Percentiles rank a stretch among this genome's conserved stretches.
These are phyloP conservation scores for Daphne laureola DNA, from an alignment of 441 rosid genomes.

Conservation along the genomic window DNA sequence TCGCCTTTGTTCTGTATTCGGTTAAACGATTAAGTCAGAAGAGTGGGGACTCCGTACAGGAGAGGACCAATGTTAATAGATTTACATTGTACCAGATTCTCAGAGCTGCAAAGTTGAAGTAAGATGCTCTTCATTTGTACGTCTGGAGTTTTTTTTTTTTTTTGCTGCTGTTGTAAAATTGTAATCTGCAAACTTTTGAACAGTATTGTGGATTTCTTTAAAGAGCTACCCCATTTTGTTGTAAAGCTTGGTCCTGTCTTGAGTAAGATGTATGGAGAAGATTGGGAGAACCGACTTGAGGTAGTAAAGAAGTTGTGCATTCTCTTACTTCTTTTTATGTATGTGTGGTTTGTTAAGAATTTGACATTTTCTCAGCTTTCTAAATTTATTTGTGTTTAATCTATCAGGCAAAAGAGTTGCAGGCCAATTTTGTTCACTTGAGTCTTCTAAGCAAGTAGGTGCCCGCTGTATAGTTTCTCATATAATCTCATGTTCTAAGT, in stretches of 20 bases:
- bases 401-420: slow-evolving; percentile 75
- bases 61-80: slow-evolving; percentile 33
- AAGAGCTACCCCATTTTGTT: slow-evolving; percentile 79
- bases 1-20: slow-evolving; percentile 64
- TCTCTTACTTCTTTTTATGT: slow-evolving; percentile 1
- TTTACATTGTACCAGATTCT: slow-evolving; percentile 64
- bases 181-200: slow-evolving; percentile 13
- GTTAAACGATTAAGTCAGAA: slow-evolving; percentile 49
- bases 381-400: slow-evolving; percentile 13
- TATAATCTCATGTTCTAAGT: background rate
- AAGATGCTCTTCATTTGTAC: slow-evolving; percentile 19
- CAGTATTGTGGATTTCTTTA: slow-evolving; percentile 77
- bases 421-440: slow-evolving; percentile 74
- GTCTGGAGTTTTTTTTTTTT: slow-evolving; percentile 1
- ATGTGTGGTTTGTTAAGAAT: background rate
- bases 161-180: slow-evolving; percentile 1
- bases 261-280: slow-evolving; percentile 56
- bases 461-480: slow-evolving; percentile 8
- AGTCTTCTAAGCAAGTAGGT: slow-evolving; percentile 77
- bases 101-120: slow-evolving; percentile 69
- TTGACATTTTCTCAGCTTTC: slow-evolving; percentile 7
- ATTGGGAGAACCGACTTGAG: slow-evolving; percentile 89
- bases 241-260: slow-evolving; percentile 72
- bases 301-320: slow-evolving; percentile 26
- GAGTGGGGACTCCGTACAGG: slow-evolving; percentile 27